These are phyloP conservation scores for Phytophthora hybrid DNA, from an alignment of 352 stramenopile species.

Conservation along the genomic window DNA sequence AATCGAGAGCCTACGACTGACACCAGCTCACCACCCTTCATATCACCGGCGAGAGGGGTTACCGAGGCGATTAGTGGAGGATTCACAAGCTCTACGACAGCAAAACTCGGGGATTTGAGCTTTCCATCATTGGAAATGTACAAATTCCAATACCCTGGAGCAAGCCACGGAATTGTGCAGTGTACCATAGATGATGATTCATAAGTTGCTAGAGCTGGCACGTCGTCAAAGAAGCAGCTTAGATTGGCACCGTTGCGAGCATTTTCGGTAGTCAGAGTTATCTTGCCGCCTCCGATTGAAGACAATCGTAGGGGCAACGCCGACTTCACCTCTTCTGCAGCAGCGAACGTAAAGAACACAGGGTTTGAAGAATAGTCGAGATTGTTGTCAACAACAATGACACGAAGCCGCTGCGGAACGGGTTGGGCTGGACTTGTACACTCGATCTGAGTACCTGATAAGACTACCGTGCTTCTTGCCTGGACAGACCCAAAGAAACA, in stretches of 20 bases:
- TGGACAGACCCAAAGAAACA: slow-evolving; percentile 47
- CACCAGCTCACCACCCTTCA: slow-evolving; percentile 54
- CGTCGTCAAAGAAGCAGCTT: slow-evolving; percentile 67
- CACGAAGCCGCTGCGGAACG: slow-evolving; percentile 17
- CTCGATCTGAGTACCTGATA: slow-evolving; percentile 50
- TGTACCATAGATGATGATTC: slow-evolving; percentile 45
- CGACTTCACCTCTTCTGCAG: slow-evolving; percentile 54
- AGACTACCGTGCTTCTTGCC: slow-evolving; percentile 30
- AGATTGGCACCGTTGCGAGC: slow-evolving; percentile 45
- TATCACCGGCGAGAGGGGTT: slow-evolving; percentile 35
- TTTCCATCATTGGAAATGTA: slow-evolving; percentile 65
- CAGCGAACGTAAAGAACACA: slow-evolving; percentile 50
- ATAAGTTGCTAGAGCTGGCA: slow-evolving; percentile 35
- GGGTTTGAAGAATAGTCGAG: slow-evolving; percentile 57
- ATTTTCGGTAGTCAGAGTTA: slow-evolving; percentile 54
- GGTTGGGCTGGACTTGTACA: slow-evolving; percentile 52
- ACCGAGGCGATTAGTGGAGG: slow-evolving; percentile 59
- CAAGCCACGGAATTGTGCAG: slow-evolving; percentile 46
- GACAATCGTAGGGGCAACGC: slow-evolving; percentile 43
- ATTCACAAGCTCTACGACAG: slow-evolving; percentile 47
- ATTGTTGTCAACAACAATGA: slow-evolving; percentile 76
- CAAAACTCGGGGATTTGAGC: slow-evolving; percentile 51
- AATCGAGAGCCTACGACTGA: slow-evolving; percentile 59
- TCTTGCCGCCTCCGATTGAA: slow-evolving; percentile 40
- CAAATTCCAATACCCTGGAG: slow-evolving; percentile 40